These are phyloP conservation scores for Colletotrichum tabaci DNA, from an alignment of 2,329 filamentous ascomycete genomes.

Conservation along the genomic window DNA sequence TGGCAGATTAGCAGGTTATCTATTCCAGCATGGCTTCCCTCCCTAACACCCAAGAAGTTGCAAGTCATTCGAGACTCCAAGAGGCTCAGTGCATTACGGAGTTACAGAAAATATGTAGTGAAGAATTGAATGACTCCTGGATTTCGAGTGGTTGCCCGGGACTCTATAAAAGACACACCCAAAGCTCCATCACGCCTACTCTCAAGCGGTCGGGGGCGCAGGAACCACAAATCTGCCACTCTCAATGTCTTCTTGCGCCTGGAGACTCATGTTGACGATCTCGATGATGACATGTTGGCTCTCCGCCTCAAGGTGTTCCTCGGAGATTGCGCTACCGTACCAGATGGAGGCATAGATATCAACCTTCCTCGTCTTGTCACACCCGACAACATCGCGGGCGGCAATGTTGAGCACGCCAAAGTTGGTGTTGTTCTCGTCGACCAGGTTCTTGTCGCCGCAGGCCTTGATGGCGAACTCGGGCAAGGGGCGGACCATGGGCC, in stretches of 20 bases:
- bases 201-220: slow-evolving; percentile 6
- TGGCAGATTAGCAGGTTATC: too few relatives aligned
- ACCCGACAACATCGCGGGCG: slow-evolving; percentile 41
- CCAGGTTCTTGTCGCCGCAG: slow-evolving; percentile 45
- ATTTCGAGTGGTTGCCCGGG: too few relatives aligned
- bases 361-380: slow-evolving; percentile 23
- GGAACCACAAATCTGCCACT: slow-evolving; percentile 26
- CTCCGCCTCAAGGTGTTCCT: slow-evolving; percentile 46
- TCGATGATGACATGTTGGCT: slow-evolving; percentile 46
- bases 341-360: slow-evolving; percentile 46
- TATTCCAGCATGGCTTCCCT: too few relatives aligned
- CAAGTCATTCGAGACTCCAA: too few relatives aligned
- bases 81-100: too few relatives aligned
- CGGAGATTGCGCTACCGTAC: slow-evolving; percentile 44
- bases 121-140: neutral
- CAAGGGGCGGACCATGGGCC: slow-evolving; percentile 50
- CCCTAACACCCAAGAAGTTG: too few relatives aligned
- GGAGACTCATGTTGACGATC: slow-evolving; percentile 44
- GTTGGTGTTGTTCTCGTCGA: slow-evolving; percentile 39
- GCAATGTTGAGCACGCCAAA: slow-evolving; percentile 47
- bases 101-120: neutral
- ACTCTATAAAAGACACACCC: neutral
- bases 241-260: slow-evolving; percentile 42
- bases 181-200: neutral
- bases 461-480: slow-evolving; percentile 47